Evolutionary conservation across 1,284 basidiomycete species (phyloP), one percentile per base, ranked within the genome.

Genomic region (Leccinum huronense): DNA sequence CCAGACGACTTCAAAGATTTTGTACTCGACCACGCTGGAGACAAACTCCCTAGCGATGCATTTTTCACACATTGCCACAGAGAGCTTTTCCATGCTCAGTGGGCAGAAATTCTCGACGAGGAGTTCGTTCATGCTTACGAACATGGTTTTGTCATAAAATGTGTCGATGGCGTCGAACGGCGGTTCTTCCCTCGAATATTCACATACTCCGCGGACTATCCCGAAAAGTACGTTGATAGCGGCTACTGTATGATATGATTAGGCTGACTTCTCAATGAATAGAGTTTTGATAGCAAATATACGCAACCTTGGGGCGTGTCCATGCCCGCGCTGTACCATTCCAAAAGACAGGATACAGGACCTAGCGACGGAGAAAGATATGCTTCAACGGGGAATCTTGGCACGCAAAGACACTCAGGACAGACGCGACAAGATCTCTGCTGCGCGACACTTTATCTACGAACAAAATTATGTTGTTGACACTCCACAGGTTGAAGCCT

Each of bases 221-320:
- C 60, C 6, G 33, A 61, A 27, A 61, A 61, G 60, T 61, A n/a
- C 14, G 27, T 54, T 31, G 23, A 16, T n/a, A 5, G 30, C 31
- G 30, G 30, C 23, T 54, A 54, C 11, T 19, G 45, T 48, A 48
- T 19, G n/a, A 53, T 27, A 14, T 11, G 2, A 53, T 53, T 11
- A 10, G 23, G 8, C 8, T 54, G 30, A 54, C 53, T 30, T 54
- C 30, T 54, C 30, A 30, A 14, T 31, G 53, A 16, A 13, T 16
- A 54, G 53, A 14, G 30, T 54, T 11, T 54, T 54, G 14, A 54
- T 54, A 31, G 53, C 53, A 31, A 54, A 54, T 16, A 54, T 54
- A 54, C 9, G 53, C 2, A 54, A 54, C 53, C 53, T 54, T 54
- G 53, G 33, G 33, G 53, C 14, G 5, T 54, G 30, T 54, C 53